A percentile compares a stretch with the other conserved stretches of the same genome.
These are phyloP conservation scores for Penicillium sp. DNA, from an alignment of 2,329 filamentous ascomycete genomes.

Conservation along the genomic window DNA sequence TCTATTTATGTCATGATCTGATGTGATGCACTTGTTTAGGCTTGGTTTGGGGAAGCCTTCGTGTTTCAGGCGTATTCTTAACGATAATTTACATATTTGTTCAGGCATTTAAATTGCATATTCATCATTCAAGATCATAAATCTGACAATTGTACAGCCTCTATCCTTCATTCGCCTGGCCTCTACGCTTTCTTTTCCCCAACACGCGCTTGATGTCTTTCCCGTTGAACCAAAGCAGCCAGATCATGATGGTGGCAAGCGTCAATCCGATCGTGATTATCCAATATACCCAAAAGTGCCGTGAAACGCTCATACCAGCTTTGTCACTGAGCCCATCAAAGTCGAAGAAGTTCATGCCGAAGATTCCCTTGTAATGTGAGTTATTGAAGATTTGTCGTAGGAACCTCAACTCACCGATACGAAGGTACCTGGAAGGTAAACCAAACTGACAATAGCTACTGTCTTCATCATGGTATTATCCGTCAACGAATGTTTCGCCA, in stretches of 20 bases:
- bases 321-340: not conserved
- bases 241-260: not conserved
- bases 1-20: not conserved
- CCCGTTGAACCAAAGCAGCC: not conserved
- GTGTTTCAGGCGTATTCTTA: not conserved
- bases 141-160: not conserved
- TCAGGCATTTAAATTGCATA: not conserved
- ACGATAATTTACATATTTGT: not conserved
- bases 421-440: not conserved
- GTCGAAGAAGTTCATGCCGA: not conserved
- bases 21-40: not conserved
- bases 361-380: not conserved
- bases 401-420: not conserved
- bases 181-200: not conserved
- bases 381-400: not conserved
- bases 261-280: not conserved
- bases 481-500: not conserved
- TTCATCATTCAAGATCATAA: not conserved
- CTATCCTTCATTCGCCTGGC: not conserved
- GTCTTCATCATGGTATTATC: not conserved
- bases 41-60: not conserved
- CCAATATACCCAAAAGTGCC: not conserved
- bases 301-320: not conserved
- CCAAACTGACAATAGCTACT: not conserved
- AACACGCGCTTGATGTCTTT: not conserved